Base-by-base conservation (phyloP, 495 filamentous ascomycete species). In the Aspergillus kassunensis region DNA sequence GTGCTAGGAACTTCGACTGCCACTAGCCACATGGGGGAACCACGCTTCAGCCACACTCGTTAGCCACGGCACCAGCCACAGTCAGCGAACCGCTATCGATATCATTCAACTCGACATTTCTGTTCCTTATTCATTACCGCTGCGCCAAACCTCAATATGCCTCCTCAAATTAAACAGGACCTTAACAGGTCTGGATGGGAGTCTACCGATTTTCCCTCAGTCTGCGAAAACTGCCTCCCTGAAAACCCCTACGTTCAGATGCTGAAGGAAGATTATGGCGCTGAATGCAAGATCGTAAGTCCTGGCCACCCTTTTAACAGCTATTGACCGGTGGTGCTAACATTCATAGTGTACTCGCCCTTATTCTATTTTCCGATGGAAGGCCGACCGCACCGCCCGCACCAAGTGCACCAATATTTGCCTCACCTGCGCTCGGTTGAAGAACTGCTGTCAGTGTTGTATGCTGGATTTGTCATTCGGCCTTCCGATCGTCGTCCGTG, bases 201-300 rank as follows among this genome's bases (percentile, higher is more conserved):
- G 70, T 85, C 87, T 27, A 96, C 93, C 20, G 91, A 83, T 60
- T 83, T 84, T 37, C 80, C 82, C 2, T 82, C 78, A 1, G 80
- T 83, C 12, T 85, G 82, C 61, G 84, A 87, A 61, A 82, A 76
- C 64, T 98, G 95, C 66, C 84, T 98, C 5, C 92, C 93, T 30
- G 90, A 95, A 51, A 97, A 97, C 63, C 93, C 91, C 5, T 97
- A 95, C 68, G 93, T 98, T 36, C 92, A 97, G 68, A 97, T 98
- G 91, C 77, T 97, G 40, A 98, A 98, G 67, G 88, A 96, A 64
- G 91, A 97, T 66, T 80, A 90, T 55, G 93, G 91, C 56, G 86
- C 86, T 57, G 80, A 82, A 70, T 79, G 79, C 70, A 76, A 80
- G 63, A 73, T 75, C 43, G 73, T 76, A 68, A 55, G 73, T 69